Base-by-base conservation (phyloP, 768 basidiomycete species). In the Lentinus brumalis region DNA sequence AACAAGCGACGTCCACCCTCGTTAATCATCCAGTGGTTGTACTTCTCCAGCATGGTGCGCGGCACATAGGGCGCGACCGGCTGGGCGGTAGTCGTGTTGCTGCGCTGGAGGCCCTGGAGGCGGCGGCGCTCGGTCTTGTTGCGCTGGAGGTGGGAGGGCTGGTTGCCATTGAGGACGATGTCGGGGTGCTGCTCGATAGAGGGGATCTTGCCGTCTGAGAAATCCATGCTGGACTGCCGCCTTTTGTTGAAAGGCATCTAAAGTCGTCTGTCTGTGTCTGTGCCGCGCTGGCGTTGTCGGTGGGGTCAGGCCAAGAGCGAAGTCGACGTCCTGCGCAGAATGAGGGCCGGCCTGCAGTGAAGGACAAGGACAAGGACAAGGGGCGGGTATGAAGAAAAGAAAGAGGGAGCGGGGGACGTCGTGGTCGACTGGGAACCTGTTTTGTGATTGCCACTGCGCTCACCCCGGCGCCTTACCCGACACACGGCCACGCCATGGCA, bases 1-100 rank as follows among this genome's bases (percentile, higher is more conserved):
- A 95, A 93, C 41, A 96, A 66, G 56, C 84, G 80, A 46, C 83
- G 82, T 14, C 89, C 86, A 68, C 95, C 95, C 70, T 96, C 94
- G 71, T 96, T 95, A 73, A 95, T 92, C 89, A 94, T 90, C 94
- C 94, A 96, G n/a, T 86, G 67, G 65, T 82, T 79, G 67, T 84
- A 81, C 65, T 73, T 82, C 67, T 86, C 80, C 46, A 68, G 67
- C 49, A 76, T 70, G 3, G 79, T 77, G 54, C 67, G 73, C 35
- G 82, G 77, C 49, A 72, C 68, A 61, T 78, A 78, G 15, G 72
- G 72, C 0, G 71, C 69, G 5, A 68, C 69, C 39, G 65, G 57
- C 2, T 58, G 61, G 1, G 76, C 71, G 45, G 51, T 64, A 30
- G 65, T 72, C 11, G 83, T 82, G 64, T 81, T 77, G 2, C 80